Percentiles rank a stretch among this genome's conserved stretches.
Evolutionary conservation across 441 rosid genomes (phyloP).

Genomic region (Bocquillonia castaneifolia): DNA sequence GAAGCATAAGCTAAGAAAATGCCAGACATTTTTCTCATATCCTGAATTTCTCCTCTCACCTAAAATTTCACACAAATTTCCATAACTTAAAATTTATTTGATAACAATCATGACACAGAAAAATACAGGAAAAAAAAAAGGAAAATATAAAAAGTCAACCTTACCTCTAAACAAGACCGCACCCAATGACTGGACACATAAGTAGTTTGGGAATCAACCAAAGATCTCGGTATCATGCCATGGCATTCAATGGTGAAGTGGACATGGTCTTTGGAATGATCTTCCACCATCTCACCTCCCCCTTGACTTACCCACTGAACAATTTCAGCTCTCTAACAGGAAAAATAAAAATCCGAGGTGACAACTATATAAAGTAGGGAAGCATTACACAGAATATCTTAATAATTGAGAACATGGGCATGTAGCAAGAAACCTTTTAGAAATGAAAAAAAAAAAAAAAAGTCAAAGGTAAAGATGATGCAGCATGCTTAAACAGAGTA

Average conservation of each 20-base stretch:
- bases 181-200: slow-evolving; percentile 95
- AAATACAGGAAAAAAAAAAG: not conserved
- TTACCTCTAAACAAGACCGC: slow-evolving; percentile 91
- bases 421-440: not conserved
- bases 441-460: slow-evolving; percentile 2
- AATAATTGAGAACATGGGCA: slow-evolving; percentile 5
- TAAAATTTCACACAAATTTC: not conserved
- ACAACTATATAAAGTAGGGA: not conserved
- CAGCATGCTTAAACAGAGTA: slow-evolving; percentile 1
- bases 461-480: not conserved
- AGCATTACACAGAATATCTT: not conserved
- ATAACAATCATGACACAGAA: not conserved
- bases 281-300: slow-evolving; percentile 67
- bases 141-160: not conserved
- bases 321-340: slow-evolving; percentile 72
- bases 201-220: slow-evolving; percentile 32
- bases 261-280: slow-evolving; percentile 34
- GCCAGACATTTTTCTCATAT: not conserved
- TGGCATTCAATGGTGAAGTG: slow-evolving; percentile 77
- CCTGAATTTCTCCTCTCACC: not conserved
- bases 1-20: slow-evolving; percentile 13
- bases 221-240: slow-evolving; percentile 43
- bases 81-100: not conserved
- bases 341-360: not conserved
- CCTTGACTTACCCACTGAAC: slow-evolving; percentile 89